These are phyloP conservation scores for Phragmites australis DNA, from an alignment of 176 grass and related monocot genomes.

Conservation along the genomic window DNA sequence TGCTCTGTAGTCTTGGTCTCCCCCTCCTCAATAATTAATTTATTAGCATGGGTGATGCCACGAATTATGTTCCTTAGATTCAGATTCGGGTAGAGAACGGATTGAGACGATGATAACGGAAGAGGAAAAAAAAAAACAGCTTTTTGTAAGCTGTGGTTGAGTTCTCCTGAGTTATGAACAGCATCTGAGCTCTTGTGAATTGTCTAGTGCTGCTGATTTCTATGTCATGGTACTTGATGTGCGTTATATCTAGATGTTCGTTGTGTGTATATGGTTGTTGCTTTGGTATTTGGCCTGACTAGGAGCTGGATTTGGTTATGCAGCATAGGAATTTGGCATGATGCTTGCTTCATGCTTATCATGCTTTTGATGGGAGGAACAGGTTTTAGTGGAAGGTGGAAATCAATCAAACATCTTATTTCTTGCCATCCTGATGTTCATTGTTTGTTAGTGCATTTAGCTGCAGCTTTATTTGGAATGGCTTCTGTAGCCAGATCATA, in stretches of 20 bases:
- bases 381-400: neutral
- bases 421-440: neutral
- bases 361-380: neutral
- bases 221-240: neutral
- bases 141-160: neutral
- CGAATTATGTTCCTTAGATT: neutral
- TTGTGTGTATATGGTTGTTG: neutral
- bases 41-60: neutral
- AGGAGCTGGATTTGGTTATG: neutral
- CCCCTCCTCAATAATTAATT: constrained; percentile 22
- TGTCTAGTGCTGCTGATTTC: constrained; percentile 15
- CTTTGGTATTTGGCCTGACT: neutral
- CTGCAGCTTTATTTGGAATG: neutral
- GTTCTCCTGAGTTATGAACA: constrained; percentile 18
- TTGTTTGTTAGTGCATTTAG: neutral
- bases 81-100: constrained; percentile 9
- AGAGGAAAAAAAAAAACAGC: neutral
- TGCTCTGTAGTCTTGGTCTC: neutral
- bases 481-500: neutral
- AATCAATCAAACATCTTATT: neutral
- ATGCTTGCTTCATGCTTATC: neutral
- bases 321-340: neutral
- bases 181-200: constrained; percentile 36
- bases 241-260: neutral
- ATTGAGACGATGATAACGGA: neutral